A percentile compares a stretch with the other conserved stretches of the same genome.
phyloP scores from a whole-genome alignment of 805 yeast genomes.

The Metschnikowia koreensis region DNA sequence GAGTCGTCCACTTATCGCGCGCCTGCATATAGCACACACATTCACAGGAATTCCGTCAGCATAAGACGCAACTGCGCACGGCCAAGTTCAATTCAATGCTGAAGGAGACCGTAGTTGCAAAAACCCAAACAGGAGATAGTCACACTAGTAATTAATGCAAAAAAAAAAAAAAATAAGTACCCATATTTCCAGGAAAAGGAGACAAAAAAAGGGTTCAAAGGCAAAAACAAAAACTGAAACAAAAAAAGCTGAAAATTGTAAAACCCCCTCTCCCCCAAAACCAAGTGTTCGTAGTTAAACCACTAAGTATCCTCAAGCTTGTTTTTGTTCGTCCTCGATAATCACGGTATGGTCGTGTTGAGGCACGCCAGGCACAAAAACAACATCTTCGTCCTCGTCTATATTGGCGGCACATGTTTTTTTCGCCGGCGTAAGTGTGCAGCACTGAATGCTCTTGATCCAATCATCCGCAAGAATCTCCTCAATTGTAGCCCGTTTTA shows the following conservation, averaged over 20 bases:
- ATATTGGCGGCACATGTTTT: conserved; percentile 22
- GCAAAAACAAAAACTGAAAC: too few species aligned
- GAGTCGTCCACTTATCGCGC: background rate
- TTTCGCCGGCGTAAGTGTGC: conserved; percentile 45
- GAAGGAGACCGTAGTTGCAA: too few species aligned
- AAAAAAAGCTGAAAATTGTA: background rate
- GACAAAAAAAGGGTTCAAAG: too few species aligned
- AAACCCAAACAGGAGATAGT: too few species aligned
- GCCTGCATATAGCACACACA: background rate
- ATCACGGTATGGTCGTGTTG: conserved; percentile 42
- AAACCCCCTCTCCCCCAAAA: background rate
- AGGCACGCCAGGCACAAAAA: conserved; percentile 36
- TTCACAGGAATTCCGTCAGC: background rate
- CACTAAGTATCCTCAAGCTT: background rate
- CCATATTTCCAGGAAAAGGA: too few species aligned
- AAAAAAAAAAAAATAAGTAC: too few species aligned
- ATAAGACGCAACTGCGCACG: background rate
- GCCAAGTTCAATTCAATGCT: background rate
- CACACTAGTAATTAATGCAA: too few species aligned
- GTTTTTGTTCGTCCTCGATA: conserved; percentile 13
- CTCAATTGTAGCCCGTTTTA: conserved; percentile 60
- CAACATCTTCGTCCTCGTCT: conserved; percentile 39
- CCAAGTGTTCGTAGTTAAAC: background rate
- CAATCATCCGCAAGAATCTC: conserved; percentile 70
- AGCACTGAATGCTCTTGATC: conserved; percentile 60